Evolutionary conservation across 2,329 filamentous ascomycete genomes (phyloP).

Genomic region (Ophiosphaerella korrae): DNA sequence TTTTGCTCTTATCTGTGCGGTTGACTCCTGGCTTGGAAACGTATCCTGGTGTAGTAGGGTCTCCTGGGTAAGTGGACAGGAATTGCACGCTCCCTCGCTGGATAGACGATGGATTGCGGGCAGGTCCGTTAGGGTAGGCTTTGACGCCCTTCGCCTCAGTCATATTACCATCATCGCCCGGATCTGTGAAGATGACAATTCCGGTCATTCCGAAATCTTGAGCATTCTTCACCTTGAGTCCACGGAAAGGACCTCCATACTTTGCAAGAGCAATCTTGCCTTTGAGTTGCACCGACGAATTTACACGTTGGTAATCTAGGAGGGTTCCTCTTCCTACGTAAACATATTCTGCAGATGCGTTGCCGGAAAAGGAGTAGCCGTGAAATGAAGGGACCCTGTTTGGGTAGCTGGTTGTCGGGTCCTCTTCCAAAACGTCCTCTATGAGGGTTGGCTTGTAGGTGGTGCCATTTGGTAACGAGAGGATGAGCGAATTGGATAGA

Average conservation of each 20-base stretch:
- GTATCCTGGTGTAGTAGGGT: conserved; percentile 62
- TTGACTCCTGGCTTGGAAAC: conserved; percentile 81
- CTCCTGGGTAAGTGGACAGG: conserved; percentile 60
- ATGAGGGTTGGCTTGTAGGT: conserved; percentile 35
- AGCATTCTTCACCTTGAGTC: conserved; percentile 56
- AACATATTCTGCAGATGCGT: conserved; percentile 55
- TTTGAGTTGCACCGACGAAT: conserved; percentile 49
- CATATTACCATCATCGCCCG: conserved; percentile 54
- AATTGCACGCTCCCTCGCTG: conserved; percentile 62
- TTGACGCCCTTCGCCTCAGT: conserved; percentile 54
- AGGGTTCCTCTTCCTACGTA: conserved; percentile 52
- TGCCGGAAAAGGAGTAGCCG: conserved; percentile 54
- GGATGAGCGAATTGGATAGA: conserved; percentile 39
- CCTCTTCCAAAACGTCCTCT: conserved; percentile 42
- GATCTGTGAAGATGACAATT: conserved; percentile 53
- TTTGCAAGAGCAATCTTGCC: conserved; percentile 56
- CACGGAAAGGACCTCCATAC: conserved; percentile 54
- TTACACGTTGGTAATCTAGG: conserved; percentile 53
- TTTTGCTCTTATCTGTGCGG: conserved; percentile 67
- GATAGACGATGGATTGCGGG: conserved; percentile 53
- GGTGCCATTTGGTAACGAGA: conserved; percentile 44
- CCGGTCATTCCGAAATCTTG: conserved; percentile 53
- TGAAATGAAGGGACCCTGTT: conserved; percentile 54
- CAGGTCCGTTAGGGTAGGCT: conserved; percentile 51
- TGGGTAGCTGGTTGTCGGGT: conserved; percentile 43